Evolutionary conservation across 441 rosid species (phyloP).

Genomic region (Adansonia rubrostipa): DNA sequence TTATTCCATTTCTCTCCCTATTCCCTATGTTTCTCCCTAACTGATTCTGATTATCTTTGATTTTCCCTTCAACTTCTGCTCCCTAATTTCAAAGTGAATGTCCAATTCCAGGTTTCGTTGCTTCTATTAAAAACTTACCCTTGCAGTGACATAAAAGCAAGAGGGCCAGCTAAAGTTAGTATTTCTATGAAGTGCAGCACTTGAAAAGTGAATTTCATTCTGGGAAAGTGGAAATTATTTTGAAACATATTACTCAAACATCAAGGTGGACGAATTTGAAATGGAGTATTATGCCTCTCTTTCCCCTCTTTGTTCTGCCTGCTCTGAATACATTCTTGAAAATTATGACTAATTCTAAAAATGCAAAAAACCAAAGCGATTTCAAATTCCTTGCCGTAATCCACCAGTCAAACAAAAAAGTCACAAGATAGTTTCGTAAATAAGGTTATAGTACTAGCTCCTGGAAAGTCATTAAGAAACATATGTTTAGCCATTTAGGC

Average conservation of each 20-base stretch:
- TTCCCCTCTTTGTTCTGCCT: not conserved
- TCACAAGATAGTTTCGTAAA: not conserved
- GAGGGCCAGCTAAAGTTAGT: constrained; percentile 12
- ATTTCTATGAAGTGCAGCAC: not conserved
- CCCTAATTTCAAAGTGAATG: constrained; percentile 12
- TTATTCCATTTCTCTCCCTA: not conserved
- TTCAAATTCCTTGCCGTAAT: not conserved
- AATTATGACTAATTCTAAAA: not conserved
- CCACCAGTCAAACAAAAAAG: not conserved
- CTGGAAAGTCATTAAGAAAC: not conserved
- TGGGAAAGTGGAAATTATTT: constrained; percentile 9
- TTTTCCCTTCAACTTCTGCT: constrained; percentile 5
- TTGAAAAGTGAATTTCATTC: not conserved
- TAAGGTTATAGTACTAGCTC: not conserved
- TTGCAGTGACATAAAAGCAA: not conserved
- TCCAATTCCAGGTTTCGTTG: constrained; percentile 1
- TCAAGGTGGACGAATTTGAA: constrained; percentile 3
- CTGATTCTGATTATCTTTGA: not conserved
- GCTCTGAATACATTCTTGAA: not conserved
- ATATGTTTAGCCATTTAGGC: not conserved
- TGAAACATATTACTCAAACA: constrained; percentile 9
- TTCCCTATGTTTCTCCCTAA: constrained; percentile 8
- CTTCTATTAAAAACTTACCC: not conserved
- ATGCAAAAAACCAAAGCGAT: not conserved
- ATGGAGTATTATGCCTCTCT: not conserved